phyloP scores from a whole-genome alignment of 371 early-diverging fungal genomes.

The Batkoa obscura region DNA sequence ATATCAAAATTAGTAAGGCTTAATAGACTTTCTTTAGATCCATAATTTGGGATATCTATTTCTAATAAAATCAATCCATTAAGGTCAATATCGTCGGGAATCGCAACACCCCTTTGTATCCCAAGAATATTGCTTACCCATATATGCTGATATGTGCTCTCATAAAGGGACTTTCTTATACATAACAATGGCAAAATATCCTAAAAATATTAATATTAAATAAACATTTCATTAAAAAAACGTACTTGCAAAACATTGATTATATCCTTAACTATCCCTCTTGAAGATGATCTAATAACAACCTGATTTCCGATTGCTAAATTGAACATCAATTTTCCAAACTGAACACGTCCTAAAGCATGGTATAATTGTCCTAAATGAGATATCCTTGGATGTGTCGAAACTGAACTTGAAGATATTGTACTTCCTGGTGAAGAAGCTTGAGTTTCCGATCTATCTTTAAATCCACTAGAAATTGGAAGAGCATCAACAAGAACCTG shows the following conservation, averaged over 20 bases:
- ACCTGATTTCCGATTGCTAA: slow-evolving; percentile 21
- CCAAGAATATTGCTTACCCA: slow-evolving; percentile 12
- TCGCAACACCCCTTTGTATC: slow-evolving; percentile 1
- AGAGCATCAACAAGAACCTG: neutral
- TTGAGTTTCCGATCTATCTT: neutral
- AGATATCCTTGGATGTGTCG: slow-evolving; percentile 9
- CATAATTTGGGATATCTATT: neutral
- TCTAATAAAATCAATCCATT: neutral
- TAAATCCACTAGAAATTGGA: neutral
- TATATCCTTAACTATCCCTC: slow-evolving; percentile 11
- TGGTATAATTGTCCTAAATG: slow-evolving; percentile 14
- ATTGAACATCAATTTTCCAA: slow-evolving; percentile 20
- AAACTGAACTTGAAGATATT: neutral
- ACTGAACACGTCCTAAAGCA: slow-evolving; percentile 13
- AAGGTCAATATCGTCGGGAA: slow-evolving; percentile 9
- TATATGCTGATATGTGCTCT: slow-evolving; percentile 8
- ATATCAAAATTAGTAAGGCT: neutral
- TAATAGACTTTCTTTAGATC: no score
- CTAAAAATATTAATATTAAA: slow-evolving; percentile 2
- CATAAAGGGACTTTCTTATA: slow-evolving; percentile 7
- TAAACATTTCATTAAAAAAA: neutral
- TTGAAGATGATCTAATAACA: slow-evolving; percentile 17
- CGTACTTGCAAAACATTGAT: slow-evolving; percentile 15
- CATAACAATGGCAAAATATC: slow-evolving; percentile 12
- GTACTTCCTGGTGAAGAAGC: neutral